These are phyloP conservation scores for Penicillium sclerotiorum DNA, from an alignment of 2,329 filamentous ascomycete species.

Conservation along the genomic window DNA sequence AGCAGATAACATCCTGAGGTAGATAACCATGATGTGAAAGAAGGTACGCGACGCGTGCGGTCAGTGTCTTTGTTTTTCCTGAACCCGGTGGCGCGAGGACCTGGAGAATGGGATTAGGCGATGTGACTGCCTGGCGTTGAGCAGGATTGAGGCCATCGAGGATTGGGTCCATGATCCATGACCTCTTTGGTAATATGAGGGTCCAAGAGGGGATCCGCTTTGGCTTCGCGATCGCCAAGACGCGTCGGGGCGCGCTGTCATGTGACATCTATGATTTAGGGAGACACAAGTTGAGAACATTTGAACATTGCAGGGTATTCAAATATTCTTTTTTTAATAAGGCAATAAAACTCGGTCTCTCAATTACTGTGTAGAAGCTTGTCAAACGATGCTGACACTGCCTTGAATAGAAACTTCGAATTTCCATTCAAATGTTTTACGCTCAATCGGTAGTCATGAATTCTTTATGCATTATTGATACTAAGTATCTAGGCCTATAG, in stretches of 20 bases:
- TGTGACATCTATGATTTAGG: constrained; percentile 23
- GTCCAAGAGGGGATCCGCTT: constrained; percentile 1
- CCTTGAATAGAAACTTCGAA: too few species aligned
- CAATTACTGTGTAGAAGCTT: too few species aligned
- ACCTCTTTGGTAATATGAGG: not conserved
- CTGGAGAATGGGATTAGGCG: constrained; percentile 61
- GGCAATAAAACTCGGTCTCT: too few species aligned
- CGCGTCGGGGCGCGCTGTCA: constrained; percentile 32
- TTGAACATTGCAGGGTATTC: too few species aligned
- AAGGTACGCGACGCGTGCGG: constrained; percentile 87
- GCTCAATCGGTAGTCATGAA: too few species aligned
- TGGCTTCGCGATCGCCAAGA: constrained; percentile 13
- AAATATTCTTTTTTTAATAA: too few species aligned
- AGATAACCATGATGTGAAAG: constrained; percentile 70
- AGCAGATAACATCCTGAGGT: constrained; percentile 88
- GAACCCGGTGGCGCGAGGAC: constrained; percentile 67
- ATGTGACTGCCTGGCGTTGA: constrained; percentile 67
- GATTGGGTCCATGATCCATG: constrained; percentile 53
- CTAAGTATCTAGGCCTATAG: too few species aligned
- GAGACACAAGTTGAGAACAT: not conserved
- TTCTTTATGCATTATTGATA: too few species aligned
- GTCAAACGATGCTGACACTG: too few species aligned
- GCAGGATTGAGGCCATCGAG: constrained; percentile 66
- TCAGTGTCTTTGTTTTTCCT: constrained; percentile 95
- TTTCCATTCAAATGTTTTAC: too few species aligned